These are phyloP conservation scores for Neonothopanus nambi DNA, from an alignment of 1,284 basidiomycete genomes.

Conservation along the genomic window DNA sequence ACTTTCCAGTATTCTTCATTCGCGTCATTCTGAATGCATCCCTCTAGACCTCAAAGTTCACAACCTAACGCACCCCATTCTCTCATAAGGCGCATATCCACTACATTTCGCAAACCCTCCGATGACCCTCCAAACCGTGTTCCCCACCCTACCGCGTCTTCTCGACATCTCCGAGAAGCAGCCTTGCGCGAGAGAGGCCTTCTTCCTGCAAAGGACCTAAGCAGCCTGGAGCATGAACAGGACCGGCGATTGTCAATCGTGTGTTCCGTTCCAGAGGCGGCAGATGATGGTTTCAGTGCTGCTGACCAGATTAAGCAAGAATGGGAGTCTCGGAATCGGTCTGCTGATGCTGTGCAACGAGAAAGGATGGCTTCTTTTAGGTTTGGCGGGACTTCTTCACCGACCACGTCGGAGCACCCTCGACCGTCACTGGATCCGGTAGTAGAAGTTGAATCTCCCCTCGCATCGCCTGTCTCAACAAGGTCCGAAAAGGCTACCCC, in stretches of 20 bases:
- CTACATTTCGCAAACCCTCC: slow-evolving; percentile 2
- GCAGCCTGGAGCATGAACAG: slow-evolving; percentile 45
- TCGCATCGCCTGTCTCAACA: not conserved
- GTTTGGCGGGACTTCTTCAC: too few relatives aligned
- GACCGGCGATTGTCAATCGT: slow-evolving; percentile 39
- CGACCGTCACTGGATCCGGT: too few relatives aligned
- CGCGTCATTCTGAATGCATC: not conserved
- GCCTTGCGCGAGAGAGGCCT: slow-evolving; percentile 56
- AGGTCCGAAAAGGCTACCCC: too few relatives aligned
- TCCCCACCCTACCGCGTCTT: slow-evolving; percentile 1
- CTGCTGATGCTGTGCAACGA: slow-evolving; percentile 21
- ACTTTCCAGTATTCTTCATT: too few relatives aligned
- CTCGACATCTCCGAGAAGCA: slow-evolving; percentile 37
- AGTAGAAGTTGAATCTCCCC: not conserved
- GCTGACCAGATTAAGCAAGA: slow-evolving; percentile 49
- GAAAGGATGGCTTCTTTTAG: slow-evolving; percentile 22
- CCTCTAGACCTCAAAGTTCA: not conserved
- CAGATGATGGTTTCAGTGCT: slow-evolving; percentile 31
- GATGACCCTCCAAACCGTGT: slow-evolving; percentile 2
- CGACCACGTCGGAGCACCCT: too few relatives aligned
- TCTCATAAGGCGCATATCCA: slow-evolving; percentile 7
- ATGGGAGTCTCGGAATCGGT: slow-evolving; percentile 44
- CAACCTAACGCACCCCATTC: not conserved
- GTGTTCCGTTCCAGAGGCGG: slow-evolving; percentile 21
- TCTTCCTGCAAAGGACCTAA: slow-evolving; percentile 50